These are phyloP conservation scores for Senecio squalidus DNA, from an alignment of 140 eudicot genomes.

Conservation along the genomic window DNA sequence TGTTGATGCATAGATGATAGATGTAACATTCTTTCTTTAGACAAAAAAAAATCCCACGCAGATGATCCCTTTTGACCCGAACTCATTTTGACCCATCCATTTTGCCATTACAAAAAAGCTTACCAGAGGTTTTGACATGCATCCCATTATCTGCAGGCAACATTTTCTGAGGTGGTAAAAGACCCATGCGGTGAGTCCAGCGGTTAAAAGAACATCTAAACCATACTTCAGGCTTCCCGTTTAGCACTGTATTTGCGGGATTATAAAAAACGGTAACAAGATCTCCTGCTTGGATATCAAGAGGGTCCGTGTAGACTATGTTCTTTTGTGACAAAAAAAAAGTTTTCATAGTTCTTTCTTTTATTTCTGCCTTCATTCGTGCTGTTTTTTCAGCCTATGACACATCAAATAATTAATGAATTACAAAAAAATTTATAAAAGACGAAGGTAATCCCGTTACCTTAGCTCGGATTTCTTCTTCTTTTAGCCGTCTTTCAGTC, in stretches of 20 bases:
- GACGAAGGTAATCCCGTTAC: conserved; percentile 19
- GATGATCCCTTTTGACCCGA: too few species aligned
- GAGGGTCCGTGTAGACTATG: conserved; percentile 87
- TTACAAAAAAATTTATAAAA: neutral
- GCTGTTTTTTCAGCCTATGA: conserved; percentile 79
- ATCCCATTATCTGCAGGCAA: conserved; percentile 61
- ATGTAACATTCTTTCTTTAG: too few species aligned
- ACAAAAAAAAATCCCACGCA: too few species aligned
- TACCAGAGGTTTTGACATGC: conserved; percentile 73
- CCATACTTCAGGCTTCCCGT: conserved; percentile 91
- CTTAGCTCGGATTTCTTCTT: conserved; percentile 80
- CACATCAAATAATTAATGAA: neutral
- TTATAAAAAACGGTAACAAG: conserved; percentile 69
- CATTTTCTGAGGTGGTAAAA: conserved; percentile 87
- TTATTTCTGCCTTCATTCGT: conserved; percentile 69
- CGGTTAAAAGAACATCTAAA: conserved; percentile 92
- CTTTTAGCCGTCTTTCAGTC: conserved; percentile 64
- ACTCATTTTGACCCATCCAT: neutral
- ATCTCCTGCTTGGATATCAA: conserved; percentile 80
- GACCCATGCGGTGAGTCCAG: conserved; percentile 91
- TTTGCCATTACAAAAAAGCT: neutral
- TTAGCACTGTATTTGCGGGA: conserved; percentile 70
- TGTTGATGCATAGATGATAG: too few species aligned
- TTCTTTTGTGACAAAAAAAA: conserved; percentile 90
- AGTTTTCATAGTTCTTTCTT: conserved; percentile 69